phyloP scores from a whole-genome alignment of 768 basidiomycete genomes.

The Asterophora lycoperdoides region DNA sequence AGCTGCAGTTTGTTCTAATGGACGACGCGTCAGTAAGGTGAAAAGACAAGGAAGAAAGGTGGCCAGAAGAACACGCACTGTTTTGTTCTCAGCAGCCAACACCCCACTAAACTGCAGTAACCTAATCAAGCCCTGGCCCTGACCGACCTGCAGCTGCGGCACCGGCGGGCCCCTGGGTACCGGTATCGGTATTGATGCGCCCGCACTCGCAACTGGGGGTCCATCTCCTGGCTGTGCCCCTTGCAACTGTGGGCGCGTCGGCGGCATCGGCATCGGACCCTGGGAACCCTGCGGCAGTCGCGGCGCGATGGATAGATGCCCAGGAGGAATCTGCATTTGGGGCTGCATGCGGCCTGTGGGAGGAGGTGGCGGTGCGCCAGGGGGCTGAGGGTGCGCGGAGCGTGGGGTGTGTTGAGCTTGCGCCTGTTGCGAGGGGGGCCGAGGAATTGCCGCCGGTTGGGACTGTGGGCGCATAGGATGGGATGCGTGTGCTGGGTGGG shows the following conservation, averaged over 20 bases:
- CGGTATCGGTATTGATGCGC: no score
- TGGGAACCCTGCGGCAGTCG: slow-evolving; percentile 22
- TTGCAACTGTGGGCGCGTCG: no score
- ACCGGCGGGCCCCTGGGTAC: slow-evolving; percentile 2
- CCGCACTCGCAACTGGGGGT: no score
- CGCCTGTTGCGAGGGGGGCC: slow-evolving; percentile 12
- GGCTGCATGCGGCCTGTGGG: slow-evolving; percentile 11
- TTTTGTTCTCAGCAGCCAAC: slow-evolving; percentile 50
- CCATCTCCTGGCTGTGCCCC: no score
- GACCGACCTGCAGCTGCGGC: slow-evolving; percentile 33
- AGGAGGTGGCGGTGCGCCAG: slow-evolving; percentile 6
- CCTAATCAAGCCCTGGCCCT: slow-evolving; percentile 61
- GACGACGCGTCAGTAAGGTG: not conserved
- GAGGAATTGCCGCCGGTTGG: slow-evolving; percentile 28
- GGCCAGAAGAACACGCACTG: slow-evolving; percentile 29
- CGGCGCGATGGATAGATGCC: slow-evolving; percentile 26
- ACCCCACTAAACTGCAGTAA: slow-evolving; percentile 68
- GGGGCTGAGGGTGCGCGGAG: slow-evolving; percentile 14
- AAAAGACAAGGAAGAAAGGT: not conserved
- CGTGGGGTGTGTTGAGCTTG: slow-evolving; percentile 14
- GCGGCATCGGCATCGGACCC: slow-evolving; percentile 9
- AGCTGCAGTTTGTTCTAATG: slow-evolving; percentile 53
- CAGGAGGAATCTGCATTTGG: slow-evolving; percentile 21
- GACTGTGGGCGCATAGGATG: slow-evolving; percentile 56
- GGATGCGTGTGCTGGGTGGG: slow-evolving; percentile 38